These are phyloP conservation scores for Pythium chondricola DNA, from an alignment of 352 stramenopile species.

Conservation along the genomic window DNA sequence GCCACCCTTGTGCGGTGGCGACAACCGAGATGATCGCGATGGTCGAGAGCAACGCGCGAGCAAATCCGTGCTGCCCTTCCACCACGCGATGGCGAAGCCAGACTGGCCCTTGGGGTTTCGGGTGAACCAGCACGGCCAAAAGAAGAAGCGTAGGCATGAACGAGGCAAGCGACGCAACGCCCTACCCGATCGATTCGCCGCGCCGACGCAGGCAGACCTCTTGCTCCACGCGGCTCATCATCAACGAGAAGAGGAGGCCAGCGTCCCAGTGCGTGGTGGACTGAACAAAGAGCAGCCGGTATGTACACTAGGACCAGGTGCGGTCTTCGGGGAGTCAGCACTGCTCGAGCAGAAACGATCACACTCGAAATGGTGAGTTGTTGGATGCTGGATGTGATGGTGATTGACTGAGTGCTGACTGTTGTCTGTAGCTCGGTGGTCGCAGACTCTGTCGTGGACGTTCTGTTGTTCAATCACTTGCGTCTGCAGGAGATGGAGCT, in stretches of 20 bases:
- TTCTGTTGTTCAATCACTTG: conserved; percentile 63
- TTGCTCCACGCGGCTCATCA: conserved; percentile 14
- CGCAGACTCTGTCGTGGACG: conserved; percentile 62
- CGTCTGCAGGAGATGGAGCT: conserved; percentile 76
- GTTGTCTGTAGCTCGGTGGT: conserved; percentile 32
- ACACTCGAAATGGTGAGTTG: conserved; percentile 42
- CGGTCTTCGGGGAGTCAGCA: conserved; percentile 57
- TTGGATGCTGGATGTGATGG: too few relatives aligned
- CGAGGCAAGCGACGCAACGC: conserved; percentile 39
- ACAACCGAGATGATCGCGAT: conserved; percentile 1
- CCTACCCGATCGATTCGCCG: conserved; percentile 15
- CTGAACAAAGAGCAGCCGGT: conserved; percentile 22
- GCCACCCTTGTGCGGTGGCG: conserved; percentile 24
- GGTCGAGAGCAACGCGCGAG: conserved; percentile 4
- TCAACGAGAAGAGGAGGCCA: background rate
- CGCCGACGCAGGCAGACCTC: conserved; percentile 6
- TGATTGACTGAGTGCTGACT: background rate
- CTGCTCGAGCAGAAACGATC: conserved; percentile 46
- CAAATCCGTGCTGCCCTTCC: conserved; percentile 37
- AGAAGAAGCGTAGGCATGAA: conserved; percentile 39
- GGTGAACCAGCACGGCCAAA: conserved; percentile 11
- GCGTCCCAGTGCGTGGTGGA: background rate
- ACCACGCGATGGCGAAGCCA: conserved; percentile 45
- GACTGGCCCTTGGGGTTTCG: conserved; percentile 67
- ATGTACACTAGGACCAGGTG: conserved; percentile 35